Conservation (phyloP, 2,329 filamentous ascomycete genomes). For the Pseudomassariella vexata region DNA sequence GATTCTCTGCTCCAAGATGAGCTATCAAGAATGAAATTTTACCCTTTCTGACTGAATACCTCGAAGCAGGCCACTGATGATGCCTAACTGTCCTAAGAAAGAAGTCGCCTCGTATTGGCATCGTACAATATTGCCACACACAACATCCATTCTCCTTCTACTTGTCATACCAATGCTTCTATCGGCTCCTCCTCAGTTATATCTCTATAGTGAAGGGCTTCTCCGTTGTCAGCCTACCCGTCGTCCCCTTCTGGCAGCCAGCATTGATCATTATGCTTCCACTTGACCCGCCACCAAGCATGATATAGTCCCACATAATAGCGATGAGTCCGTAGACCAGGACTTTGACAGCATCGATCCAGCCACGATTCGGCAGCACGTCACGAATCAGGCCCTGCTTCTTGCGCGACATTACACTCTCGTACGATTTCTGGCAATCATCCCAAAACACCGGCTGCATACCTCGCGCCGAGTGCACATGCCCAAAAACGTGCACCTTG, state of each 20-base stretch:
- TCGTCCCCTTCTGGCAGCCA: conserved; percentile 48
- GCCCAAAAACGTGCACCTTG: conserved; percentile 75
- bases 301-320: conserved; percentile 51
- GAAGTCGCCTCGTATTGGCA: too few relatives aligned
- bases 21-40: too few relatives aligned
- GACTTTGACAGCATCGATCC: conserved; percentile 40
- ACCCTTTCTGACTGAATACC: too few relatives aligned
- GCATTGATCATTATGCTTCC: conserved; percentile 53
- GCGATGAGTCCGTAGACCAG: conserved; percentile 38
- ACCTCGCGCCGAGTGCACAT: conserved; percentile 74
- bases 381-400: conserved; percentile 38
- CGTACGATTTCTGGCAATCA: conserved; percentile 64
- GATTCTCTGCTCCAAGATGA: too few relatives aligned
- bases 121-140: too few relatives aligned
- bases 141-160: too few relatives aligned
- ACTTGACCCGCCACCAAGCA: conserved; percentile 44
- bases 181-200: too few relatives aligned
- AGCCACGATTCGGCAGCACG: conserved; percentile 37
- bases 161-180: too few relatives aligned
- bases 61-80: too few relatives aligned
- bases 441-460: conserved; percentile 69
- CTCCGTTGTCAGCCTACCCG: conserved; percentile 39
- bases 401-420: conserved; percentile 49
- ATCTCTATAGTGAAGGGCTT: conserved; percentile 22
- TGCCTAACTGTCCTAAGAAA: too few relatives aligned